These are phyloP conservation scores for Nothophaeocryptopus gaeumannii DNA, from an alignment of 2,329 filamentous ascomycete genomes.

Conservation along the genomic window DNA sequence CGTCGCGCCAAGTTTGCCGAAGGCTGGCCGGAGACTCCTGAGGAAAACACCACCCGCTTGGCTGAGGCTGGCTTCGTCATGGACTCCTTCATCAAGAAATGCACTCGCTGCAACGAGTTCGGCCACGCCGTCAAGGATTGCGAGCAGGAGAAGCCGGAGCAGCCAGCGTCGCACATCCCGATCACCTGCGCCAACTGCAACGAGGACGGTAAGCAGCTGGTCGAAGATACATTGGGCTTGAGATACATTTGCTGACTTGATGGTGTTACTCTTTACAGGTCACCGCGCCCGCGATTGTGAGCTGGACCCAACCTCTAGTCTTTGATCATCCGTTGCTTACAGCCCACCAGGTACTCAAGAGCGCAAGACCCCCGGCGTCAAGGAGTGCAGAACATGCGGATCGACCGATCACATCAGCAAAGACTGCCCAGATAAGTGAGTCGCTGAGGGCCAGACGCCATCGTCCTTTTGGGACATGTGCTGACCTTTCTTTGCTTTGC, in stretches of 20 bases:
- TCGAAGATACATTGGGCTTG: no score
- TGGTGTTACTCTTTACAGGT: slow-evolving; percentile 32
- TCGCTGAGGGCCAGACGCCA: not conserved
- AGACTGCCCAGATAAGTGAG: slow-evolving; percentile 30
- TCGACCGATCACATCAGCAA: slow-evolving; percentile 35
- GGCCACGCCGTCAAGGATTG: slow-evolving; percentile 49
- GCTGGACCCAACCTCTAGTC: no score
- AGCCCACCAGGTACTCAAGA: slow-evolving; percentile 39
- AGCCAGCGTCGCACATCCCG: slow-evolving; percentile 37
- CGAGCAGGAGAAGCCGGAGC: slow-evolving; percentile 44
- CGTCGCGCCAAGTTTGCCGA: slow-evolving; percentile 46
- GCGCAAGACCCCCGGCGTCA: slow-evolving; percentile 52
- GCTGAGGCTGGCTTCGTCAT: slow-evolving; percentile 51
- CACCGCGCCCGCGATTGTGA: slow-evolving; percentile 60
- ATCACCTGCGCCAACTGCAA: slow-evolving; percentile 54
- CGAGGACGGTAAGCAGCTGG: slow-evolving; percentile 23
- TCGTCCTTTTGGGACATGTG: no score
- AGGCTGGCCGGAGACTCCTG: slow-evolving; percentile 49
- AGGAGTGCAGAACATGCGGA: slow-evolving; percentile 38
- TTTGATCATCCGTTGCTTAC: no score
- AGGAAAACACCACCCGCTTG: slow-evolving; percentile 54
- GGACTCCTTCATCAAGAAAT: slow-evolving; percentile 51
- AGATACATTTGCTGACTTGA: no score
- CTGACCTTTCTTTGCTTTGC: no score
- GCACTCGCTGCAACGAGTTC: slow-evolving; percentile 47